These are phyloP conservation scores for Asterochloris sp. DNA, from an alignment of 139 green algal genomes.

Conservation along the genomic window DNA sequence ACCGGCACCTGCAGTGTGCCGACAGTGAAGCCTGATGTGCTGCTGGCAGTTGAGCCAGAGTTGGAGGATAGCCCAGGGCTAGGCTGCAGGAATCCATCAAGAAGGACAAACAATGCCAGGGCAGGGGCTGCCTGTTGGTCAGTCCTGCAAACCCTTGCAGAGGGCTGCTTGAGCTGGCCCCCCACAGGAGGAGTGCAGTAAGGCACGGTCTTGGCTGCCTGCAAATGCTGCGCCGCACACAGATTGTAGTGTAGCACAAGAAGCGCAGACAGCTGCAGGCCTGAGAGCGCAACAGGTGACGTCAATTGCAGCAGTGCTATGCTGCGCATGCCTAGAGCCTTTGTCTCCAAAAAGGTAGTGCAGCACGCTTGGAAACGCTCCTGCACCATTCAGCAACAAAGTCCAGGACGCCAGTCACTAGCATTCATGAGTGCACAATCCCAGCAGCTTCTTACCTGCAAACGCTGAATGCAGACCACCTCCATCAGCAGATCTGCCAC, in stretches of 20 bases:
- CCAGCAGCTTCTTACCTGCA: too few species aligned
- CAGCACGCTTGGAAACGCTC: too few species aligned
- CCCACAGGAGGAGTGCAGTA: too few species aligned
- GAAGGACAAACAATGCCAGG: not conserved
- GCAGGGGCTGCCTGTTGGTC: not conserved
- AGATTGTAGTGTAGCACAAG: not conserved
- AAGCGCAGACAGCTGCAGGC: not conserved
- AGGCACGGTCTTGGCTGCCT: too few species aligned
- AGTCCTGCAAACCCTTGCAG: not conserved
- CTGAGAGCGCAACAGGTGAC: slow-evolving; percentile 64
- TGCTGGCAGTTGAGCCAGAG: not conserved
- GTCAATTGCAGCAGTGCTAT: slow-evolving; percentile 48
- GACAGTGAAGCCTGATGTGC: not conserved
- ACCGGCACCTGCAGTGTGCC: slow-evolving; percentile 51
- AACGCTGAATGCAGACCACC: too few species aligned
- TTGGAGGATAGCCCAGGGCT: not conserved
- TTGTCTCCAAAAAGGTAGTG: too few species aligned
- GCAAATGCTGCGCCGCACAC: too few species aligned
- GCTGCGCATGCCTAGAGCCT: slow-evolving; percentile 31
- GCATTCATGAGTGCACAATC: too few species aligned
- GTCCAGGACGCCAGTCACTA: too few species aligned
- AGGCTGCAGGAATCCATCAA: not conserved
- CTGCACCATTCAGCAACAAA: too few species aligned
- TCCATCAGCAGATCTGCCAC: too few species aligned
- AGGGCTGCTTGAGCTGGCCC: not conserved